phyloP scores from a whole-genome alignment of 176 grass and related monocot genomes.

The Thinopyrum elongatum region DNA sequence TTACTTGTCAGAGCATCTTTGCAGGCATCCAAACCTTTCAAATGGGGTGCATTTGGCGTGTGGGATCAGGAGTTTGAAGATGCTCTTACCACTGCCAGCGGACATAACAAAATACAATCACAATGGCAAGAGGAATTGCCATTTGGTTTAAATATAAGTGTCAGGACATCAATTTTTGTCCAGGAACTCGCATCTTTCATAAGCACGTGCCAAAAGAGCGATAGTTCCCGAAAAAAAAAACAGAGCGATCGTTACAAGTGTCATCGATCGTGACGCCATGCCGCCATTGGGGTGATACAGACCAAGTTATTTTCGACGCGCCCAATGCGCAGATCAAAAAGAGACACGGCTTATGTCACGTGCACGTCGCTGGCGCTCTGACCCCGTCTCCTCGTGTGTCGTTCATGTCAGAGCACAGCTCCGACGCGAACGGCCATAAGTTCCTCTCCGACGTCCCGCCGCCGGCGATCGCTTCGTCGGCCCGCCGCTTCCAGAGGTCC shows the following conservation, averaged over 20 bases:
- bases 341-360: not conserved
- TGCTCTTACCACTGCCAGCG: too few relatives aligned
- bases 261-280: not conserved
- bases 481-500: not conserved
- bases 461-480: not conserved
- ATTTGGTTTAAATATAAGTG: too few relatives aligned
- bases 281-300: not conserved
- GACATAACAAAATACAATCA: too few relatives aligned
- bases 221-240: too few relatives aligned
- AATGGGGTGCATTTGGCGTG: too few relatives aligned
- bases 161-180: too few relatives aligned
- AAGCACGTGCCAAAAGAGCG: too few relatives aligned
- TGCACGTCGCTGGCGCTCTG: not conserved
- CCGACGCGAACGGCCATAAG: constrained; percentile 11
- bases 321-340: not conserved
- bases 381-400: not conserved
- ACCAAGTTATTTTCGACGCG: not conserved
- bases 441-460: constrained; percentile 27
- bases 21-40: too few relatives aligned
- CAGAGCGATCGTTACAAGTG: not conserved
- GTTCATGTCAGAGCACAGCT: not conserved
- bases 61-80: too few relatives aligned
- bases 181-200: too few relatives aligned
- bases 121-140: too few relatives aligned
- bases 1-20: too few relatives aligned